A percentile compares a stretch with the other conserved stretches of the same genome.
These are phyloP conservation scores for Fraxinus latifolia DNA, from an alignment of 305 asterid genomes.

Conservation along the genomic window DNA sequence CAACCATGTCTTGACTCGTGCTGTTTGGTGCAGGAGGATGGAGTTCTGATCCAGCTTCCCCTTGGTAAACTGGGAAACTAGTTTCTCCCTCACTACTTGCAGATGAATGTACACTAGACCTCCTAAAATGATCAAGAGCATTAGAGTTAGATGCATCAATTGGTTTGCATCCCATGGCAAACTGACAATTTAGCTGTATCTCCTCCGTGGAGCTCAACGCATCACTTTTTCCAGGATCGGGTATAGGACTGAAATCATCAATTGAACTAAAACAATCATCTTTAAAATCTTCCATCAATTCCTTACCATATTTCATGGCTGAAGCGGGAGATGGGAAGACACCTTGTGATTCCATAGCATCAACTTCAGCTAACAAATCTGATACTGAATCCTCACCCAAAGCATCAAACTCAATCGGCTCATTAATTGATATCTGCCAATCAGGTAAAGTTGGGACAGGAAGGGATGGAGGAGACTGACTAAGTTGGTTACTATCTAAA, in stretches of 20 bases:
- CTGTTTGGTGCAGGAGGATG: slow-evolving; percentile 40
- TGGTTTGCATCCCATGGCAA: slow-evolving; percentile 39
- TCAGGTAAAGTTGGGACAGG: slow-evolving; percentile 35
- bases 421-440: slow-evolving; percentile 53
- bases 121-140: slow-evolving; percentile 41
- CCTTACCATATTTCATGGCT: slow-evolving; percentile 63
- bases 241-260: slow-evolving; percentile 65
- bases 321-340: slow-evolving; percentile 78
- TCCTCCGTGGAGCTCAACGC: slow-evolving; percentile 68
- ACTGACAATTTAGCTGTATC: slow-evolving; percentile 32
- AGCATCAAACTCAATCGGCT: slow-evolving; percentile 63
- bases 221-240: slow-evolving; percentile 55
- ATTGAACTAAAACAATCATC: slow-evolving; percentile 81
- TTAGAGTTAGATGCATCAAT: slow-evolving; percentile 33
- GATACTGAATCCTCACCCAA: slow-evolving; percentile 77
- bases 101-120: slow-evolving; percentile 50
- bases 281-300: slow-evolving; percentile 57
- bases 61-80: slow-evolving; percentile 36
- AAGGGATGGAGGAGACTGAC: slow-evolving; percentile 39
- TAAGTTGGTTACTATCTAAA: slow-evolving; percentile 28
- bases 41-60: slow-evolving; percentile 46
- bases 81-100: slow-evolving; percentile 65
- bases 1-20: slow-evolving; percentile 35
- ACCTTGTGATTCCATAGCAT: slow-evolving; percentile 81
- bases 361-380: slow-evolving; percentile 78